Percentiles rank a stretch among this genome's conserved stretches.
These are phyloP conservation scores for Vitis amurensis DNA, from an alignment of 164 flowering plant genomes.

Conservation along the genomic window DNA sequence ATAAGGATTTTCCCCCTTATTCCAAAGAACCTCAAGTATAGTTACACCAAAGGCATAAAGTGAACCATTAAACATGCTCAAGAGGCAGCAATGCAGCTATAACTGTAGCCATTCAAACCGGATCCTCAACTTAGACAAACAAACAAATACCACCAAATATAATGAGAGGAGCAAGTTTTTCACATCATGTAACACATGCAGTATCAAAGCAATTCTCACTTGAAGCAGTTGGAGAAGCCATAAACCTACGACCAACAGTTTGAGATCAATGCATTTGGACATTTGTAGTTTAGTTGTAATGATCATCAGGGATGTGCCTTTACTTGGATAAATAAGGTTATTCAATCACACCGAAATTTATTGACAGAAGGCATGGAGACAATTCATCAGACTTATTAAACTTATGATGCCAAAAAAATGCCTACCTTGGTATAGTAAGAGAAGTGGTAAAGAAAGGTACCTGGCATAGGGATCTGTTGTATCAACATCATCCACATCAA, in stretches of 20 bases:
- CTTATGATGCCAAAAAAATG: not conserved
- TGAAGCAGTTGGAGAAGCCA: not conserved
- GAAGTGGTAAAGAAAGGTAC: constrained; percentile 31
- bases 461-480: constrained; percentile 51
- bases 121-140: not conserved
- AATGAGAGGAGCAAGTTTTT: not conserved
- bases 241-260: not conserved
- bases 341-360: not conserved
- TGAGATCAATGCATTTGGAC: not conserved
- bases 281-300: not conserved
- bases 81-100: not conserved
- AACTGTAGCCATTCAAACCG: not conserved
- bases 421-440: not conserved
- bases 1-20: too few species aligned
- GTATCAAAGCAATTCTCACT: not conserved
- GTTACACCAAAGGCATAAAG: not conserved
- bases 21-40: not conserved
- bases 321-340: not conserved
- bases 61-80: too few species aligned
- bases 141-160: not conserved
- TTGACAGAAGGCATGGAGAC: constrained; percentile 3
- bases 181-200: not conserved
- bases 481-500: constrained; percentile 92
- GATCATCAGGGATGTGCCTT: constrained; percentile 11
- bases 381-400: constrained; percentile 9